A percentile compares a stretch with the other conserved stretches of the same genome.
Conservation (phyloP, 441 rosid genomes). For the Populus hybrid region DNA sequence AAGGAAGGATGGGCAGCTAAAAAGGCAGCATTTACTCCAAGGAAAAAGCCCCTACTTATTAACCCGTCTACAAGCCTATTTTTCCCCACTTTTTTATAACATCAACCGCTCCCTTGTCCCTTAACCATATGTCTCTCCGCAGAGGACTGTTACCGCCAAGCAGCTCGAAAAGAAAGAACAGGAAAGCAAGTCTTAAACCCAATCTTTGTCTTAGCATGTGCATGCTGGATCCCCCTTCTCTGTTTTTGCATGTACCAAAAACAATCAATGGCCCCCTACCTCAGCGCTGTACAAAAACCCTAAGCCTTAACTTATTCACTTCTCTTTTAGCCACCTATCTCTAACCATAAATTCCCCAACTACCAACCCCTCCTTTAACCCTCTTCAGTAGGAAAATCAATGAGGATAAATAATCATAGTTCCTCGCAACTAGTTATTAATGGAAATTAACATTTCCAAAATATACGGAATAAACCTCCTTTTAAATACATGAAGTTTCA, state of each 20-base stretch:
- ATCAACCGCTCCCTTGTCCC: slow-evolving; percentile 24
- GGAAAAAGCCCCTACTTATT: not conserved
- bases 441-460: not conserved
- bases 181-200: slow-evolving; percentile 24
- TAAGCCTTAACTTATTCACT: slow-evolving; percentile 12
- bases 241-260: slow-evolving; percentile 28
- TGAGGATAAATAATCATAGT: not conserved
- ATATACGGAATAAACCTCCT: not conserved
- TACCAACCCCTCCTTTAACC: slow-evolving; percentile 17
- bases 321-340: slow-evolving; percentile 11
- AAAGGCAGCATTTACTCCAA: not conserved
- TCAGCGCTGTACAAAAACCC: not conserved
- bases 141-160: not conserved
- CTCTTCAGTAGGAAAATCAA: slow-evolving; percentile 1
- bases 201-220: slow-evolving; percentile 37
- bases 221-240: slow-evolving; percentile 25
- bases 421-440: not conserved
- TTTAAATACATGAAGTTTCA: no score
- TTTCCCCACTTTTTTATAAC: slow-evolving; percentile 12
- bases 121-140: slow-evolving; percentile 5
- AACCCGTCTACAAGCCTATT: slow-evolving; percentile 5
- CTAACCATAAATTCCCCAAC: slow-evolving; percentile 28
- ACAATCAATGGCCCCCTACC: slow-evolving; percentile 23
- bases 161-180: slow-evolving; percentile 28
- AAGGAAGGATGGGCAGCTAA: not conserved